Evolutionary conservation across 163 green algal species (phyloP), one percentile per base, ranked within the genome.

Genomic region (Smithsoniella earleae): DNA sequence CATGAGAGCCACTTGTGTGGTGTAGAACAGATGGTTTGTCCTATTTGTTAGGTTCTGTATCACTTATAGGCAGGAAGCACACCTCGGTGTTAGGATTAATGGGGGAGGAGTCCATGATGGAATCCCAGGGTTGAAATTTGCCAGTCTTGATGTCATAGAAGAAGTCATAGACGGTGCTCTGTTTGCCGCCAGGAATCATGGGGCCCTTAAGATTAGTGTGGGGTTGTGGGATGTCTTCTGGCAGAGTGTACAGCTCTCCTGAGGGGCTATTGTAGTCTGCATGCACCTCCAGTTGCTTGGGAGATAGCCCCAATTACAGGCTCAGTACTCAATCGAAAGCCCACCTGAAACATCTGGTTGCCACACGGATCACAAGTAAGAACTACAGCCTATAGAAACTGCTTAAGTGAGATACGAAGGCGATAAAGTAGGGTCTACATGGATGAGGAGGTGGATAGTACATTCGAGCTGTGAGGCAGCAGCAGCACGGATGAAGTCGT

Each of bases 121-220:
- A 62, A 0, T 63, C 74, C 86, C 86, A 91, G 33, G 75, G 31
- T 2, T 75, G 63, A 81, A 85, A 91, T 16, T 22, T 74, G 20
- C 16, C 78, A 13, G 25, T 46, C 6, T 69, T 74, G 8, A 66
- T 76, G 74, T 89, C 79, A 54, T 84, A 91, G 65, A 85, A 77
- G 78, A 75, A 89, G 74, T 88, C 83, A 46, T 86, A 89, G 31
- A 87, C 78, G 10, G 34, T 78, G 30, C 37, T 62, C 36, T 2
- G 73, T 63, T 73, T 73, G 16, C 65, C 69, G 38, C 72, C 43
- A 10, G 83, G 77, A 37, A 86, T 76, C 75, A 86, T 74, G n/a
- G 69, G 73, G 36, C 30, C 66, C 10, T 36, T 73, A 10, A 84
- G 49, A 13, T 38, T 76, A 0, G 66, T 64, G 74, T 87, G 83